Conservation (phyloP, 2,329 filamentous ascomycete species). For the Botryotinia convoluta region DNA sequence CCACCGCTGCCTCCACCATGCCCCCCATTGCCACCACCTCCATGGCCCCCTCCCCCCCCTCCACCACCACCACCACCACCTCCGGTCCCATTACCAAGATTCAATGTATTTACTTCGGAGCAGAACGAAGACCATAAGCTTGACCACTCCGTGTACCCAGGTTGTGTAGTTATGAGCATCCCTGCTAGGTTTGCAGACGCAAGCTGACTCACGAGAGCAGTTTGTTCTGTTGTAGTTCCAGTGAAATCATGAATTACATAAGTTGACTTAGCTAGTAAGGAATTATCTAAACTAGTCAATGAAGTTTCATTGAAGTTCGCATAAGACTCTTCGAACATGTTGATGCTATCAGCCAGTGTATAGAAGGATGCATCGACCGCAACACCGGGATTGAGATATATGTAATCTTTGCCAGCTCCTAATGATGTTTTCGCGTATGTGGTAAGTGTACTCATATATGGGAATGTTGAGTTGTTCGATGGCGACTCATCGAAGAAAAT, state of each 20-base stretch:
- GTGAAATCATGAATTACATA: conserved; percentile 30
- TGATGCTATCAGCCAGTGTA: conserved; percentile 29
- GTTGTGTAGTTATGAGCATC: conserved; percentile 27
- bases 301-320: conserved; percentile 24
- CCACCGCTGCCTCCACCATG: background rate
- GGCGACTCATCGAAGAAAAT: conserved; percentile 20
- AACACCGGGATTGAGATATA: conserved; percentile 30
- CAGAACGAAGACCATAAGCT: conserved; percentile 25
- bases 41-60: accelerated
- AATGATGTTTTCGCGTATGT: conserved; percentile 26
- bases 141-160: conserved; percentile 24
- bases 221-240: conserved; percentile 17
- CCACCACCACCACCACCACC: accelerated
- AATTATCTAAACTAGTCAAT: conserved; percentile 17
- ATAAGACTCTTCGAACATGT: conserved; percentile 26
- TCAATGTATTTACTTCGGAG: conserved; percentile 20
- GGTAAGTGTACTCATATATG: conserved; percentile 28
- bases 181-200: conserved; percentile 26
- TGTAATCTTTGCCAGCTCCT: conserved; percentile 23
- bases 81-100: background rate
- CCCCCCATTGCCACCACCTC: too few relatives aligned
- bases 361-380: conserved; percentile 27
- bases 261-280: conserved; percentile 25
- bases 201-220: conserved; percentile 25
- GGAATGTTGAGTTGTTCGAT: conserved; percentile 20